Conservation (phyloP, 148 eudicot species). For the Rheum nobile region DNA sequence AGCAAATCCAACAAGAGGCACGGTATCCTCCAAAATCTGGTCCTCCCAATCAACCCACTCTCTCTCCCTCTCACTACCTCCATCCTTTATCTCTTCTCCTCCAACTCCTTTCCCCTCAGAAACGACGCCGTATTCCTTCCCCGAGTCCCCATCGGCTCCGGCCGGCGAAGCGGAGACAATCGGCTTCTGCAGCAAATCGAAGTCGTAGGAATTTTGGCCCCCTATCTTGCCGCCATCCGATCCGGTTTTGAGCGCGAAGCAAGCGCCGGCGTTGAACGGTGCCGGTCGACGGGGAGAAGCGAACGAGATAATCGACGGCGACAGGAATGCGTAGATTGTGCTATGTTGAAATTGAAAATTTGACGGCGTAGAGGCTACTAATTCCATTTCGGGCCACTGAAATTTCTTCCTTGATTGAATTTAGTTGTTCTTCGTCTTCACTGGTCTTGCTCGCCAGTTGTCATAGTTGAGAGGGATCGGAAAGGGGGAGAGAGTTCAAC, state of each 20-base stretch:
- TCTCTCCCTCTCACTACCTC: slow-evolving; percentile 12
- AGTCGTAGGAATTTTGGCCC: slow-evolving; percentile 16
- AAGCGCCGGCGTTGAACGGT: slow-evolving; percentile 2
- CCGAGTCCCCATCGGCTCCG: slow-evolving; percentile 10
- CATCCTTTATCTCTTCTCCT: background rate
- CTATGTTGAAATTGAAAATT: slow-evolving; percentile 1
- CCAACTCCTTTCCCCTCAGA: slow-evolving; percentile 14
- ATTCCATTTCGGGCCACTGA: background rate
- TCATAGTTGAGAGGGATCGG: slow-evolving; percentile 1
- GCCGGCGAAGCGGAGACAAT: slow-evolving; percentile 16
- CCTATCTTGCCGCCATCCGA: slow-evolving; percentile 15
- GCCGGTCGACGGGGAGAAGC: slow-evolving; percentile 8
- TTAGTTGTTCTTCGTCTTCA: background rate
- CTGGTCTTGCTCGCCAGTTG: background rate
- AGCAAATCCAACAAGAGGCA: slow-evolving; percentile 82
- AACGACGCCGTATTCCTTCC: slow-evolving; percentile 3
- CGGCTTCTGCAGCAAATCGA: slow-evolving; percentile 59
- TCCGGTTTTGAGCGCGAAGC: slow-evolving; percentile 21
- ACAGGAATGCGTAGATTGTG: slow-evolving; percentile 14
- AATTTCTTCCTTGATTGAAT: background rate
- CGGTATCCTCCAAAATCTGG: slow-evolving; percentile 74
- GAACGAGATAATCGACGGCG: slow-evolving; percentile 20
- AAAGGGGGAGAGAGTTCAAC: background rate
- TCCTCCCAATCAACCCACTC: slow-evolving; percentile 86
- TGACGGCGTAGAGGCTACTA: slow-evolving; percentile 3